A percentile compares a stretch with the other conserved stretches of the same genome.
Evolutionary conservation across 768 basidiomycete species (phyloP).

Genomic region (Suillus subalutaceus): DNA sequence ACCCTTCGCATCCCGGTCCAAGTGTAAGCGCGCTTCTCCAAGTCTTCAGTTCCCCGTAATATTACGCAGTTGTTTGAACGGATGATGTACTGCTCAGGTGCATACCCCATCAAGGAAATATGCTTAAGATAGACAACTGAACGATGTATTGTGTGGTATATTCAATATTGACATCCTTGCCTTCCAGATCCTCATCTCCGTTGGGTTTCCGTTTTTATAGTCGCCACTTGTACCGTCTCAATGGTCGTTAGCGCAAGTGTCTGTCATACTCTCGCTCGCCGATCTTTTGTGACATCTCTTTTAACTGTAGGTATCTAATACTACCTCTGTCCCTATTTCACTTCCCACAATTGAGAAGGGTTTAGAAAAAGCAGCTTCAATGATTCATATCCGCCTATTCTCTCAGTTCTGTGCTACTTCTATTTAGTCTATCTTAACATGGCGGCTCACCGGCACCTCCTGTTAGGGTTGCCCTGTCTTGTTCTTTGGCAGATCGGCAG

Average conservation of each 20-base stretch:
- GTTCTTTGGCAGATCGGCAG: slow-evolving; percentile 78
- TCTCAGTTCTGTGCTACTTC: slow-evolving; percentile 55
- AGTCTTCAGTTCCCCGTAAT: background rate
- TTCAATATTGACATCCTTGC: slow-evolving; percentile 8
- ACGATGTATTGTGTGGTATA: background rate
- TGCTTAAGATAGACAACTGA: background rate
- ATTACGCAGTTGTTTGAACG: background rate
- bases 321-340: too few relatives aligned
- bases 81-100: background rate
- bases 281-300: too few relatives aligned
- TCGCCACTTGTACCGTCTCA: too few relatives aligned
- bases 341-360: too few relatives aligned
- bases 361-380: slow-evolving; percentile 49
- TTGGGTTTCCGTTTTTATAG: too few relatives aligned
- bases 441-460: too few relatives aligned
- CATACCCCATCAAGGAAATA: background rate
- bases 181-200: slow-evolving; percentile 58
- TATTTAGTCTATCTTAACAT: background rate
- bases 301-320: too few relatives aligned
- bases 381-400: slow-evolving; percentile 75
- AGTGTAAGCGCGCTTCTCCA: background rate
- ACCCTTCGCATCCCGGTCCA: background rate
- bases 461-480: slow-evolving; percentile 67
- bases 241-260: too few relatives aligned
- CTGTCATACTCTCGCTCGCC: too few relatives aligned